Percentiles rank a stretch among this genome's conserved stretches.
These are phyloP conservation scores for Pezizomycotina sp. DNA, from an alignment of 2,329 filamentous ascomycete species.

Conservation along the genomic window DNA sequence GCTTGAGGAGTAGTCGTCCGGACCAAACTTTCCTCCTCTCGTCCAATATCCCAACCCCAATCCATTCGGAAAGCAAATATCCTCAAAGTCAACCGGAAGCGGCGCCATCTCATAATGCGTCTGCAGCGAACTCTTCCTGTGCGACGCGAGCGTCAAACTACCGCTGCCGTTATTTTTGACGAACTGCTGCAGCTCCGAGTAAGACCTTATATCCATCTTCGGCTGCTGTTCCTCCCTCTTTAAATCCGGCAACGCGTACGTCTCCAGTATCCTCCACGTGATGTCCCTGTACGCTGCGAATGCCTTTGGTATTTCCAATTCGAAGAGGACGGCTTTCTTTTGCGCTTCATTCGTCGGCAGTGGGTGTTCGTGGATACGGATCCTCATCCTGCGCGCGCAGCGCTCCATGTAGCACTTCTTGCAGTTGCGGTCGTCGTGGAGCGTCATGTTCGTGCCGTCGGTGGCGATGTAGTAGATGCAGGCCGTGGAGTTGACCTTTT, in stretches of 20 bases:
- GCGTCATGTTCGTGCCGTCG: conserved; percentile 20
- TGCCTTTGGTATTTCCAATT: conserved; percentile 29
- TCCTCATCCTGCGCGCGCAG: conserved; percentile 27
- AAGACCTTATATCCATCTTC: conserved; percentile 26
- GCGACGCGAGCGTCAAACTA: conserved; percentile 32
- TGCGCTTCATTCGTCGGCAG: conserved; percentile 28
- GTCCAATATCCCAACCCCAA: conserved; percentile 37
- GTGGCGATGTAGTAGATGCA: conserved; percentile 28
- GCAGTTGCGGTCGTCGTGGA: conserved; percentile 27
- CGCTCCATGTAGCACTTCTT: conserved; percentile 28
- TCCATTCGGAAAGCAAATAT: conserved; percentile 35
- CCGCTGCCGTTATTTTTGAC: conserved; percentile 2
- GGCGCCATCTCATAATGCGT: conserved; percentile 35
- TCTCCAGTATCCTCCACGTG: conserved; percentile 30
- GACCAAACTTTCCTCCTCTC: conserved; percentile 30
- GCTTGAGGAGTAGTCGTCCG: conserved; percentile 21
- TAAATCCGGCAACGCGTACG: conserved; percentile 7
- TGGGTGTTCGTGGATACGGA: conserved; percentile 31
- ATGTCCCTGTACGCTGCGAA: conserved; percentile 31
- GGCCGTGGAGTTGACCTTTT: conserved; percentile 26
- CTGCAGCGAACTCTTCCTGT: conserved; percentile 33
- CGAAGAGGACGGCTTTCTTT: conserved; percentile 31
- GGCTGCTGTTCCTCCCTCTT: conserved; percentile 19
- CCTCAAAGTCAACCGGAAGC: conserved; percentile 31
- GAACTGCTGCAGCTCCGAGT: conserved; percentile 27